phyloP scores from a whole-genome alignment of 805 yeast genomes.

The Debaryomyces castellii region DNA sequence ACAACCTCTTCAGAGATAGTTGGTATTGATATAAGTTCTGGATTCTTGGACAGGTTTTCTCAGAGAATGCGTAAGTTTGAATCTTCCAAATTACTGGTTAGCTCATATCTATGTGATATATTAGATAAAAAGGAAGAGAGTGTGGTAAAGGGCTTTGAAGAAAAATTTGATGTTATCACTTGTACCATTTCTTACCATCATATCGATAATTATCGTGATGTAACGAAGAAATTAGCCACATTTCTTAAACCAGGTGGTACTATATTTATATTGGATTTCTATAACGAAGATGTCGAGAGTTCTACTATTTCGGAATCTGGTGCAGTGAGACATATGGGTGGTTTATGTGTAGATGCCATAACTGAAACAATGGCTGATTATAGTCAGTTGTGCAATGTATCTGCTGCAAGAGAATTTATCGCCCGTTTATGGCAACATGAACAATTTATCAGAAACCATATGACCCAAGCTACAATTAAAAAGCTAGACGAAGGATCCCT shows the following conservation, averaged over 20 bases:
- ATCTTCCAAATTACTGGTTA: conserved; percentile 2
- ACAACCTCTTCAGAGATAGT: conserved; percentile 18
- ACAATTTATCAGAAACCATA: conserved; percentile 26
- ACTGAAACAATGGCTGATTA: conserved; percentile 17
- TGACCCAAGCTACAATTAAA: conserved; percentile 11
- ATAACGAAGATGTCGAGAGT: conserved; percentile 31
- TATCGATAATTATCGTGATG: conserved; percentile 26
- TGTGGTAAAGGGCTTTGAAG: conserved; percentile 13
- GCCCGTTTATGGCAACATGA: conserved; percentile 21
- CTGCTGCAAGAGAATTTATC: conserved; percentile 18
- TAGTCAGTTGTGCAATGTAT: conserved; percentile 21
- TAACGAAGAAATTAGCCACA: conserved; percentile 28
- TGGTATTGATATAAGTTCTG: conserved; percentile 38
- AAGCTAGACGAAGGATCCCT: conserved; percentile 15
- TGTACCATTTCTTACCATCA: conserved; percentile 44
- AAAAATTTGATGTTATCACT: conserved; percentile 29
- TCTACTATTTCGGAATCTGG: conserved; percentile 3
- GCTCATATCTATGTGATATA: conserved; percentile 22
- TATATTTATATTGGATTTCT: conserved; percentile 38
- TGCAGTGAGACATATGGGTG: conserved; percentile 34
- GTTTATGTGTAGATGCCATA: conserved; percentile 23
- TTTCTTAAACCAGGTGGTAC: conserved; percentile 35
- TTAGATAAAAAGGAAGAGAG: conserved; percentile 15
- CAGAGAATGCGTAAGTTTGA: conserved; percentile 9
- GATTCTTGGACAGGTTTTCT: conserved; percentile 16